Percentiles rank a stretch among this genome's conserved stretches.
Conservation (phyloP, 2,329 filamentous ascomycete genomes). For the Conoideocrella luteorostrata region DNA sequence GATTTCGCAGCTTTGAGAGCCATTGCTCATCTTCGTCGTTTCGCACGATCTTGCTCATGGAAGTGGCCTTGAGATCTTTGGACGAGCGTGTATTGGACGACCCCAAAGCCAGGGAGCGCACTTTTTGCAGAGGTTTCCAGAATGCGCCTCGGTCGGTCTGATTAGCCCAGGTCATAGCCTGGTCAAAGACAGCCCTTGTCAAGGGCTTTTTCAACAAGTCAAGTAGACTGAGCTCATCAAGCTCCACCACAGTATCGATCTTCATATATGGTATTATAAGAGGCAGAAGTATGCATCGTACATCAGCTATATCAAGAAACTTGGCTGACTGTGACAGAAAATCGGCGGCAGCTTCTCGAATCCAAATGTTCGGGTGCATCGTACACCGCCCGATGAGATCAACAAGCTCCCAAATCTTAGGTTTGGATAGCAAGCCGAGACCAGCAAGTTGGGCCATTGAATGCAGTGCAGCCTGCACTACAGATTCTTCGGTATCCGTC, state of each 20-base stretch:
- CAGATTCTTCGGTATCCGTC: slow-evolving; percentile 87
- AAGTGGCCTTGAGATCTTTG: slow-evolving; percentile 48
- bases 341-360: slow-evolving; percentile 79
- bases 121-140: slow-evolving; percentile 71
- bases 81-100: slow-evolving; percentile 49
- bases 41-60: slow-evolving; percentile 58
- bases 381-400: slow-evolving; percentile 79
- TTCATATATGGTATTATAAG: slow-evolving; percentile 78
- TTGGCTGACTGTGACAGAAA: slow-evolving; percentile 73
- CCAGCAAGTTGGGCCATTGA: slow-evolving; percentile 84
- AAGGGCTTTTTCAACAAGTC: slow-evolving; percentile 80
- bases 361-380: slow-evolving; percentile 93
- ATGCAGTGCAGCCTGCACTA: slow-evolving; percentile 83
- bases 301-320: slow-evolving; percentile 72
- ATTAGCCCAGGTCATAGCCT: slow-evolving; percentile 77
- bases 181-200: slow-evolving; percentile 72
- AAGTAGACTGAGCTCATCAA: slow-evolving; percentile 68
- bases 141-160: slow-evolving; percentile 78
- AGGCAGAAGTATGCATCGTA: slow-evolving; percentile 75
- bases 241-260: slow-evolving; percentile 55
- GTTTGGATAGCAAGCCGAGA: slow-evolving; percentile 77
- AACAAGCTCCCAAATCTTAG: slow-evolving; percentile 81
- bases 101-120: slow-evolving; percentile 58
- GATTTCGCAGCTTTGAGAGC: slow-evolving; percentile 76
- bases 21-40: slow-evolving; percentile 94